Evolutionary conservation across 257 asterid genomes (phyloP).

Genomic region (Schizonepeta tenuifolia): DNA sequence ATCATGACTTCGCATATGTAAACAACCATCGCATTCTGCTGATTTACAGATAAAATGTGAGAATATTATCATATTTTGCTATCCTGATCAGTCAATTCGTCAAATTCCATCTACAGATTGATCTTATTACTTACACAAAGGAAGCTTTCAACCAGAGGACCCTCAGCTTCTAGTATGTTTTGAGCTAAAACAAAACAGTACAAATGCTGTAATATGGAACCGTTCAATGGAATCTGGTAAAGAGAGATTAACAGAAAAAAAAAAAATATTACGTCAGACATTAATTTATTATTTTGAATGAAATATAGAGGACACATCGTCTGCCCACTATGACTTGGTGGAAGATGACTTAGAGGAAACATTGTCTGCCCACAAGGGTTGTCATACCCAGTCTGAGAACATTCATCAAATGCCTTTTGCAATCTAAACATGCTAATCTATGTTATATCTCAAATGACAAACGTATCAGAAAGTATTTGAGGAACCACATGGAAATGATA

Average conservation of each 20-base stretch:
- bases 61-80: conserved; percentile 14
- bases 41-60: conserved; percentile 29
- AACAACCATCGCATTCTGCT: conserved; percentile 93
- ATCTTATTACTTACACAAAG: conserved; percentile 60
- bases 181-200: conserved; percentile 97
- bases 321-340: background rate
- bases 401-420: background rate
- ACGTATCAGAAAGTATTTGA: background rate
- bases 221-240: conserved; percentile 90
- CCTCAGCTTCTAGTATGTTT: conserved; percentile 92
- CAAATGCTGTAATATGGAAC: conserved; percentile 91
- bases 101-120: conserved; percentile 15
- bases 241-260: conserved; percentile 28
- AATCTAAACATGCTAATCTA: conserved; percentile 1
- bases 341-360: too few relatives aligned
- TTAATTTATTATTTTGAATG: background rate
- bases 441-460: background rate
- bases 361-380: too few relatives aligned
- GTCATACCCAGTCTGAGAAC: too few relatives aligned
- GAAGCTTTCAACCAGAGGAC: conserved; percentile 91
- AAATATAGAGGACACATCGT: background rate
- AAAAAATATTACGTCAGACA: conserved; percentile 30
- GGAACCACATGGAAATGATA: conserved; percentile 1
- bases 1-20: conserved; percentile 82
- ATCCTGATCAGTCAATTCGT: conserved; percentile 8